Conservation (phyloP, 371 early-diverging fungal genomes). For the Homolaphlyctis polyrhiza region DNA sequence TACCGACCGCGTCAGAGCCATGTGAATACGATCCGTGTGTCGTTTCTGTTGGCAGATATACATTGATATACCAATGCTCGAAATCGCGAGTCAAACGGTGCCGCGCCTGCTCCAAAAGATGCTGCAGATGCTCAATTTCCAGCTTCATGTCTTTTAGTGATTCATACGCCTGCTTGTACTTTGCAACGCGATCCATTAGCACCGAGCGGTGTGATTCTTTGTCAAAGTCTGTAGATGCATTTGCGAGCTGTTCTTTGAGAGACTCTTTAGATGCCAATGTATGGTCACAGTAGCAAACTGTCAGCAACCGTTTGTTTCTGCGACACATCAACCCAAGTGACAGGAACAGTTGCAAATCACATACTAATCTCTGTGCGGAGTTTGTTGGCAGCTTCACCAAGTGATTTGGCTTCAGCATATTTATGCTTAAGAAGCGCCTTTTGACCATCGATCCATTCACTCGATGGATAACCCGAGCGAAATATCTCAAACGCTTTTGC, state of each 20-base stretch:
- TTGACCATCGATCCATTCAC: conserved; percentile 45
- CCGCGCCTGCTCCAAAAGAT: conserved; percentile 50
- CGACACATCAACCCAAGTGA: too few relatives aligned
- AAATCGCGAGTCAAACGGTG: conserved; percentile 43
- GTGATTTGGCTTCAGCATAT: conserved; percentile 41
- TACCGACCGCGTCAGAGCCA: too few relatives aligned
- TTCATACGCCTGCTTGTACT: conserved; percentile 41
- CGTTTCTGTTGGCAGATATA: conserved; percentile 16
- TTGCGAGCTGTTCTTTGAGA: too few relatives aligned
- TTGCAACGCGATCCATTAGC: not conserved
- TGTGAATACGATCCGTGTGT: too few relatives aligned
- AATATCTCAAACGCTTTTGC: conserved; percentile 48
- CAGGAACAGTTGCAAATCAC: too few relatives aligned
- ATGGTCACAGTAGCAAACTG: too few relatives aligned
- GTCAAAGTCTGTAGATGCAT: too few relatives aligned
- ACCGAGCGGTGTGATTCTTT: not conserved
- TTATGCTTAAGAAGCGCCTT: conserved; percentile 43
- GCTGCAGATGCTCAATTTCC: conserved; percentile 57
- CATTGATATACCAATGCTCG: conserved; percentile 45
- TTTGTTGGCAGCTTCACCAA: conserved; percentile 39
- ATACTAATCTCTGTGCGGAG: conserved; percentile 39
- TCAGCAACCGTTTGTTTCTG: not conserved
- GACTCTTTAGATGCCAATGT: too few relatives aligned
- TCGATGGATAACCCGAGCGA: conserved; percentile 34
- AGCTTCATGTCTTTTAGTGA: conserved; percentile 43